These are phyloP conservation scores for Alliaria petiolata DNA, from an alignment of 345 rosid species.

Conservation along the genomic window DNA sequence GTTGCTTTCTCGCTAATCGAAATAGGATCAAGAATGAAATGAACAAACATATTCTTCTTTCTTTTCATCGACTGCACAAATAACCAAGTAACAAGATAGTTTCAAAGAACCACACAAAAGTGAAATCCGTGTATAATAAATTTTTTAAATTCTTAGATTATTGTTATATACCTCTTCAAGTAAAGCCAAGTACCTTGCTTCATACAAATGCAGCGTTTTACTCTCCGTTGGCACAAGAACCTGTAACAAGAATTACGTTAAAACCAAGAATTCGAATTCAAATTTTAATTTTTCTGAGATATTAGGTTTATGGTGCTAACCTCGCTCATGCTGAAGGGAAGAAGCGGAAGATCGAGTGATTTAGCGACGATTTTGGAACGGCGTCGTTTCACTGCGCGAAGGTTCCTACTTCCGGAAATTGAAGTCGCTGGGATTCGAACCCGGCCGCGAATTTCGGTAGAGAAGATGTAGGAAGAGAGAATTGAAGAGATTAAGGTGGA, in stretches of 20 bases:
- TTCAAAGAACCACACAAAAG: neutral
- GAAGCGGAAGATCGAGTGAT: slow-evolving; percentile 57
- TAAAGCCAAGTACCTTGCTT: slow-evolving; percentile 69
- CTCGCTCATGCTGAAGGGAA: slow-evolving; percentile 58
- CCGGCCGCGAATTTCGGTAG: neutral
- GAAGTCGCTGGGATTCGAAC: slow-evolving; percentile 13
- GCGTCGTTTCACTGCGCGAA: neutral
- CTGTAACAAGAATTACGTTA: slow-evolving; percentile 24
- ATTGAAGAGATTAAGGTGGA: neutral
- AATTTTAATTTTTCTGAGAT: neutral
- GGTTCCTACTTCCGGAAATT: neutral
- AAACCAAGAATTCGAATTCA: too few species aligned
- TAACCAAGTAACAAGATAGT: neutral
- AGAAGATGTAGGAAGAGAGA: slow-evolving; percentile 6
- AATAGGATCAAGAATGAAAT: slow-evolving; percentile 75
- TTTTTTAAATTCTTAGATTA: neutral
- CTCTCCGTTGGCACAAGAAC: slow-evolving; percentile 78
- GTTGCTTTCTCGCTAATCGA: slow-evolving; percentile 48
- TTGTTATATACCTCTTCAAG: slow-evolving; percentile 63
- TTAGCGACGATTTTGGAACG: slow-evolving; percentile 7
- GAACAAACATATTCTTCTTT: slow-evolving; percentile 65
- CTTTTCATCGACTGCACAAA: slow-evolving; percentile 50
- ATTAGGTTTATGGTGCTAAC: slow-evolving; percentile 10
- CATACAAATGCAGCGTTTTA: slow-evolving; percentile 66
- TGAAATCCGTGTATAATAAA: neutral